Evolutionary conservation across 345 rosid genomes (phyloP), one percentile per base, ranked within the genome.

Genomic region (Ailanthus altissimus): DNA sequence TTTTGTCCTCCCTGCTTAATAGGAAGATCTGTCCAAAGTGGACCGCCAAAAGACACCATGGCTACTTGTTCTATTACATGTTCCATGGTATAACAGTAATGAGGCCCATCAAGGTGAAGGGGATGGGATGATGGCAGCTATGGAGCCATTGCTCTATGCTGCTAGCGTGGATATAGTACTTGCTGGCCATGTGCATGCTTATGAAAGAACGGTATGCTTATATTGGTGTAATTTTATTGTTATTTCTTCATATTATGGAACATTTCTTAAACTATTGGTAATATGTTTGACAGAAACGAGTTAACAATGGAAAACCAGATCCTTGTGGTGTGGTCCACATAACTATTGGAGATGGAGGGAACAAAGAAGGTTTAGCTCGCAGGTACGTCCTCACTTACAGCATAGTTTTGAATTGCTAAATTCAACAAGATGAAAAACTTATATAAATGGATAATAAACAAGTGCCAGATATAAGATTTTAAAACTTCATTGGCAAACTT

Each of bases 181-280:
- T 25, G 84, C 97, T 47, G 99, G 99, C 18, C 97, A 93, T 75
- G 98, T 96, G 53, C 99, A 96, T 89, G 97, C 99, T 78, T 96
- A 96, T 72, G 99, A 96, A 85, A 93, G 94, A 75, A 70, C 94
- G 77, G 99, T 96, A 86, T 73, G 88, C 15, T 36, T 61, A 61
- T 66, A 18, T 14, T 57, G 5, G 56, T 57, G 32, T 50, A 42
- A 46, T 74, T 73, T 67, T 38, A 21, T 9, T 42, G 45, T 53
- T 47, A 72, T 16, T 74, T 47, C 56, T 66, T 10, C 67, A 3
- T 82, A 75, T 66, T 73, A 32, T 60, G 69, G 40, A 84, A 28
- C 16, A 45, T 80, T 51, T 57, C 47, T 75, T 56, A 43, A 21
- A 40, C 45, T 42, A 72, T 20, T 80, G 81, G 57, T 79, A 42